A percentile compares a stretch with the other conserved stretches of the same genome.
These are phyloP conservation scores for Parafenestella ontariensis DNA, from an alignment of 2,329 filamentous ascomycete genomes.

Conservation along the genomic window DNA sequence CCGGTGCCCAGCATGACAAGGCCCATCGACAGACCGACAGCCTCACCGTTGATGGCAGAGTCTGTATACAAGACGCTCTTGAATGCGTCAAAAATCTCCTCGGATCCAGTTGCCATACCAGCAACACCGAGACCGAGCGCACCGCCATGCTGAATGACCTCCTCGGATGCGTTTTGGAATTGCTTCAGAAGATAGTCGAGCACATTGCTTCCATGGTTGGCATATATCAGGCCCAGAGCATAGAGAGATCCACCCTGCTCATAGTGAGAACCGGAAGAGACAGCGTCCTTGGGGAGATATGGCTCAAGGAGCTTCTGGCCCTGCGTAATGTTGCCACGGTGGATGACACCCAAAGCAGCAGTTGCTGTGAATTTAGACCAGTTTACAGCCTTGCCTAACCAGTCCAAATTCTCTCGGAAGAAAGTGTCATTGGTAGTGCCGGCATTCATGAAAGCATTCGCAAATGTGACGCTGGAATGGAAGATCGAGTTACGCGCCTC, in stretches of 20 bases:
- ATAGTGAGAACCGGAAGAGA: slow-evolving; percentile 82
- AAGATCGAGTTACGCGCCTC: slow-evolving; percentile 98
- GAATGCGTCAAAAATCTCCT: slow-evolving; percentile 89
- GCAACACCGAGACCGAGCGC: slow-evolving; percentile 94
- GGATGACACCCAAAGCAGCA: slow-evolving; percentile 93
- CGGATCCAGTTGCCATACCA: slow-evolving; percentile 94
- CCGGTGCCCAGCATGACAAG: slow-evolving; percentile 99
- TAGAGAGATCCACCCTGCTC: slow-evolving; percentile 96
- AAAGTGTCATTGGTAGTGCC: slow-evolving; percentile 98
- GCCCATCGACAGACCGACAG: slow-evolving; percentile 94
- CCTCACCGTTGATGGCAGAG: slow-evolving; percentile 95
- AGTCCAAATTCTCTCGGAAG: slow-evolving; percentile 97
- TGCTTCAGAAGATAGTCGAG: slow-evolving; percentile 78
- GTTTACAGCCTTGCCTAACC: slow-evolving; percentile 97
- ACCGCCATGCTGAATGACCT: slow-evolving; percentile 96
- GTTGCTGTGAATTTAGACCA: slow-evolving; percentile 99
- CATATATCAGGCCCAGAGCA: slow-evolving; percentile 93
- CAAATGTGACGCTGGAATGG: slow-evolving; percentile 95
- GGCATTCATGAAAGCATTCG: slow-evolving; percentile 99
- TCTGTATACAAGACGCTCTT: slow-evolving; percentile 89
- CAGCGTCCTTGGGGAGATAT: slow-evolving; percentile 82
- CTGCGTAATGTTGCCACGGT: slow-evolving; percentile 92
- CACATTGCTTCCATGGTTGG: slow-evolving; percentile 94
- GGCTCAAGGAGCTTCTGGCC: slow-evolving; percentile 92
- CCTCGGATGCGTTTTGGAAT: slow-evolving; percentile 78